phyloP scores from a whole-genome alignment of 148 eudicot species.

The Agrostemma githago region DNA sequence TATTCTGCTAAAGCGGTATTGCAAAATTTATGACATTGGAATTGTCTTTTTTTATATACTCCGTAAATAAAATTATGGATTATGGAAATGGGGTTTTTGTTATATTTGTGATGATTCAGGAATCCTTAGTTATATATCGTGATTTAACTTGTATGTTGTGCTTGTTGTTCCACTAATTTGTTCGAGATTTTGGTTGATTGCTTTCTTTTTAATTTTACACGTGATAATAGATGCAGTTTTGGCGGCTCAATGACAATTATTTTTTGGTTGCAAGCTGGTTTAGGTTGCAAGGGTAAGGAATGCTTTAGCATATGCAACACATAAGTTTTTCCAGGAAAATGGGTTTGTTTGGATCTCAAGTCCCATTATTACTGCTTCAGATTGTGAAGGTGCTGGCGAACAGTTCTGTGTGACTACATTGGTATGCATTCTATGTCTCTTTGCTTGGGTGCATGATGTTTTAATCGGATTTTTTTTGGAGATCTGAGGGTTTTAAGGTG shows the following conservation, averaged over 20 bases:
- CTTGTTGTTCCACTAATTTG: not conserved
- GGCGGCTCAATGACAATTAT: constrained; percentile 16
- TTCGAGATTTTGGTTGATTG: not conserved
- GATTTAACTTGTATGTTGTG: not conserved
- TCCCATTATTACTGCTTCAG: constrained; percentile 95
- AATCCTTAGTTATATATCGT: not conserved
- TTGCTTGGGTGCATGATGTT: not conserved
- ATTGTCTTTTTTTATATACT: not conserved
- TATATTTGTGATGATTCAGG: not conserved
- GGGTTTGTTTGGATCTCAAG: constrained; percentile 98
- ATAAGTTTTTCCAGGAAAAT: constrained; percentile 92
- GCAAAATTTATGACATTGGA: not conserved
- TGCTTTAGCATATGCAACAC: constrained; percentile 92
- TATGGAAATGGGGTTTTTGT: not conserved
- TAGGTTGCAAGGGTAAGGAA: constrained; percentile 98
- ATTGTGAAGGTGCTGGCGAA: constrained; percentile 99
- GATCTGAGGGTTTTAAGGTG: not conserved
- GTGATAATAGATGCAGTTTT: constrained; percentile 9
- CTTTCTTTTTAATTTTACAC: not conserved
- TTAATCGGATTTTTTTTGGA: not conserved
- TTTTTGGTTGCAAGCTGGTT: constrained; percentile 32
- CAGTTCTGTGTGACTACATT: constrained; percentile 97
- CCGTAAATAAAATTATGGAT: no score
- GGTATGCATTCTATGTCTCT: constrained; percentile 44
- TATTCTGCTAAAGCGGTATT: not conserved